Percentiles rank a stretch among this genome's conserved stretches.
These are phyloP conservation scores for Chiua sp. DNA, from an alignment of 1,284 basidiomycete genomes.

Conservation along the genomic window DNA sequence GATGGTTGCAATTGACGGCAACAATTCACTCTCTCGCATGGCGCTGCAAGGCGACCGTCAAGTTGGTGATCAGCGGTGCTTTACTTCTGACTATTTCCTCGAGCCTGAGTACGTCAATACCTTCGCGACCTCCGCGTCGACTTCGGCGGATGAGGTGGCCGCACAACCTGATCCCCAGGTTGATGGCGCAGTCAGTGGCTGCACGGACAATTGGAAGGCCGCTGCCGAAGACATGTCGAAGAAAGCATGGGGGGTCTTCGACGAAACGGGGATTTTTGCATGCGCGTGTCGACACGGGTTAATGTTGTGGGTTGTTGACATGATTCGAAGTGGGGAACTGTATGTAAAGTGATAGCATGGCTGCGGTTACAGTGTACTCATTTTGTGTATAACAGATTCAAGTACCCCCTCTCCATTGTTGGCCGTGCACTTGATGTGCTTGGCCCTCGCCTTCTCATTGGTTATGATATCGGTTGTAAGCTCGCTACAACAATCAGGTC, in stretches of 20 bases:
- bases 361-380: background rate
- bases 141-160: background rate
- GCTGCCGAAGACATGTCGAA: background rate
- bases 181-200: background rate
- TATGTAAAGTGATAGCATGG: background rate
- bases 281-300: background rate
- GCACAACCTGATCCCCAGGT: no score
- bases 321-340: background rate
- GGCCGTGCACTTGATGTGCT: no score
- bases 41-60: background rate
- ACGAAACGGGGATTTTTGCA: background rate
- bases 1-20: background rate
- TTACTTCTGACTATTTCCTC: background rate
- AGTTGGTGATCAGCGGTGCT: background rate
- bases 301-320: background rate
- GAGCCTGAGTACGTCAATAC: background rate
- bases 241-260: background rate
- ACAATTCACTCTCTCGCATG: background rate
- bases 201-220: background rate
- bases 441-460: no score
- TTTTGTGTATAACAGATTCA: background rate
- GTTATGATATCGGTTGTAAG: background rate
- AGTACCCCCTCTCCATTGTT: background rate
- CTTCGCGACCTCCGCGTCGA: background rate
- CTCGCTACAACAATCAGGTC: background rate